Evolutionary conservation across 257 asterid genomes (phyloP), one percentile per base, ranked within the genome.

Genomic region (Solanum corneliomulleri): DNA sequence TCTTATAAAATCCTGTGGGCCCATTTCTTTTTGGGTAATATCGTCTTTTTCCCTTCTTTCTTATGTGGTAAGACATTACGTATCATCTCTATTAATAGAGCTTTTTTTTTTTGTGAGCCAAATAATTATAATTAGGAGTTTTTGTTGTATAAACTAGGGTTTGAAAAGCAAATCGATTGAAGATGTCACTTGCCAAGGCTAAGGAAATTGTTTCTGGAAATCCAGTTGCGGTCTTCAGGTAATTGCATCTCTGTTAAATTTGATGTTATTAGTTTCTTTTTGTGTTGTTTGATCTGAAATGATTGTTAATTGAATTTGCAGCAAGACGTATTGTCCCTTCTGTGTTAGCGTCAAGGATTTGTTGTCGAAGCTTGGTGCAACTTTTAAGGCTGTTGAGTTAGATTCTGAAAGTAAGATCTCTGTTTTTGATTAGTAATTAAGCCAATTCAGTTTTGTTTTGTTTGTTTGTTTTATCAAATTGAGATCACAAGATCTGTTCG

Each of bases 221-320:
- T 21, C 88, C 97, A 20, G 98, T 94, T 86, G 94, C 92, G 86
- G 93, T 96, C 86, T 96, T 95, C 98, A 96, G 99, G 99, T 92
- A 1, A 66, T 83, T 16, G 49, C 84, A 82, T 60, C 66, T 70
- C 10, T 78, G 21, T 77, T 44, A 47, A 80, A 45, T 45, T 4
- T 16, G 62, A 25, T 11, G 86, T 42, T 71, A 10, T 56, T 35
- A 5, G 58, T 49, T 49, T 49, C 15, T 1, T 39, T 35, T 37
- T 35, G 1, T 5, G 3, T 31, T 29, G 58, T 66, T 9, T 82
- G 83, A 44, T 25, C 62, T 42, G 83, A 77, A 44, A n/a, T 25
- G 83, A 3, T 44, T 3, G 37, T n/a, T 5, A n/a, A 76, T 72
- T 70, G 56, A 81, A 60, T 86, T 85, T 25, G 90, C 98, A 96